Percentiles rank a stretch among this genome's conserved stretches.
phyloP scores from a whole-genome alignment of 1,284 basidiomycete genomes.

The Salmacisia buchloeana region DNA sequence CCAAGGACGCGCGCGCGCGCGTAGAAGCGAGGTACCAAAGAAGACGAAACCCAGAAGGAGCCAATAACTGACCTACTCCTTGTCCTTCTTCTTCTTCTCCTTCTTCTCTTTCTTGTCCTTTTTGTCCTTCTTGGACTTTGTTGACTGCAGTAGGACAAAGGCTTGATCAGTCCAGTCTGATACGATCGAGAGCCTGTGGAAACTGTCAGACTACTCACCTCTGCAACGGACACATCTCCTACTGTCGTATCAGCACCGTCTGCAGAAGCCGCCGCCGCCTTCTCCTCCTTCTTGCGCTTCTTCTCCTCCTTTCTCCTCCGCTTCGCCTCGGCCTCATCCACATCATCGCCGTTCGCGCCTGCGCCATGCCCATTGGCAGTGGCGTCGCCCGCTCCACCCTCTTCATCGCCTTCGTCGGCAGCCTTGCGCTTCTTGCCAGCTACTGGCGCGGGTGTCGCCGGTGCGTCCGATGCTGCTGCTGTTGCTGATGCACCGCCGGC shows the following conservation, averaged over 20 bases:
- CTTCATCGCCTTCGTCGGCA: slow-evolving; percentile 14
- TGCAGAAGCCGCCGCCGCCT: slow-evolving; percentile 52
- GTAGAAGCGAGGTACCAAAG: no score
- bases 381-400: not conserved
- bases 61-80: no score
- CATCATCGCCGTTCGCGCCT: slow-evolving; percentile 21
- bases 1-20: no score
- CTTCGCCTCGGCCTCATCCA: slow-evolving; percentile 27
- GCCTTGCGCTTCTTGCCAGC: slow-evolving; percentile 17
- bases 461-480: slow-evolving; percentile 19
- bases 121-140: slow-evolving; percentile 40
- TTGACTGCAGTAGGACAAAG: slow-evolving; percentile 23
- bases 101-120: slow-evolving; percentile 46
- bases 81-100: slow-evolving; percentile 30
- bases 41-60: no score
- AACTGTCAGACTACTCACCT: not conserved
- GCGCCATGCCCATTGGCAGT: slow-evolving; percentile 16
- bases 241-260: slow-evolving; percentile 23
- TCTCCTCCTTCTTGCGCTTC: slow-evolving; percentile 47
- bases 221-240: slow-evolving; percentile 19
- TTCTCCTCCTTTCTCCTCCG: slow-evolving; percentile 41
- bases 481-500: slow-evolving; percentile 42
- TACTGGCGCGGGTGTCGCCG: slow-evolving; percentile 9
- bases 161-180: slow-evolving; percentile 9
- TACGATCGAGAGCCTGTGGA: not conserved